These are phyloP conservation scores for Fragaria vesca DNA, from an alignment of 306 rosid genomes.

Conservation along the genomic window DNA sequence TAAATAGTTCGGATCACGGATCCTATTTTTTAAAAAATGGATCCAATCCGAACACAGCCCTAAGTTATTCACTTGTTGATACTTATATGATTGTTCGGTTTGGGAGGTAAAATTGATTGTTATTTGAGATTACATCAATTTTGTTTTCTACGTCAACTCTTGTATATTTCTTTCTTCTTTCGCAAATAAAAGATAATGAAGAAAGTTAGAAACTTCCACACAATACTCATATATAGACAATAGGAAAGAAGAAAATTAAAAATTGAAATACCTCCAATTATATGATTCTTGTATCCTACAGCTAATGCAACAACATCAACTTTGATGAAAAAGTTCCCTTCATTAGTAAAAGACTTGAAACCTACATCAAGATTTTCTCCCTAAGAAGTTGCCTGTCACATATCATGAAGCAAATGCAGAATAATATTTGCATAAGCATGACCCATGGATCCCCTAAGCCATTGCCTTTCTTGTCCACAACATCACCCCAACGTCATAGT, in stretches of 20 bases:
- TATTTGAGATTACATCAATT: no score
- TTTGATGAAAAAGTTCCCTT: background rate
- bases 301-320: background rate
- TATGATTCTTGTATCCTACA: background rate
- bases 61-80: no score
- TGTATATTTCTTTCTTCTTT: background rate
- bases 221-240: background rate
- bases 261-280: background rate
- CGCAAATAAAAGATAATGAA: background rate
- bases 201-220: background rate
- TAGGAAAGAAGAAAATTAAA: background rate
- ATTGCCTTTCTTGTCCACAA: background rate
- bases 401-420: background rate
- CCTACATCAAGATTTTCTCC: background rate
- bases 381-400: background rate
- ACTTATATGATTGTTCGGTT: no score
- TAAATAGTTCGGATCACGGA: no score
- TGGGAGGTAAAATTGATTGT: no score
- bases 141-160: no score
- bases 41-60: no score
- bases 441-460: constrained; percentile 14
- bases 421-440: background rate
- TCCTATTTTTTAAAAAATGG: no score
- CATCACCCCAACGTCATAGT: constrained; percentile 64
- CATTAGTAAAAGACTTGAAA: background rate